Evolutionary conservation across 2,329 filamentous ascomycete species (phyloP).

Genomic region (Aspergillus quadrilineatus): DNA sequence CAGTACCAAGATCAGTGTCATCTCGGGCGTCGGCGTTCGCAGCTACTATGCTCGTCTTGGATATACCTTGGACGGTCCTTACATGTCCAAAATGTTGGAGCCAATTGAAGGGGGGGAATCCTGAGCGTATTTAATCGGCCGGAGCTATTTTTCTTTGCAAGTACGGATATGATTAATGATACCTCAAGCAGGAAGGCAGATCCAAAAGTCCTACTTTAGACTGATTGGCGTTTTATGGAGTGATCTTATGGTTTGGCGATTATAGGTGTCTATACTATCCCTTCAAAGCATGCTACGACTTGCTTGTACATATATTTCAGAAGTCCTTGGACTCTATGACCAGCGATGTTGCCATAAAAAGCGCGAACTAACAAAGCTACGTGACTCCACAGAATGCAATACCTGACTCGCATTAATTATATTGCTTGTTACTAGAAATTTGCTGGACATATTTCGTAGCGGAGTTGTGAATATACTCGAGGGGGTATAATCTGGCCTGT

Average conservation of each 20-base stretch:
- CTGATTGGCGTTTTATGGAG: slow-evolving; percentile 5
- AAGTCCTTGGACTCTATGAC: neutral
- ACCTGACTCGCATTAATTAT: too few relatives aligned
- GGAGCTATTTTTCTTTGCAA: neutral
- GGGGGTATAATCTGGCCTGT: too few relatives aligned
- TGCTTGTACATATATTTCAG: slow-evolving; percentile 2
- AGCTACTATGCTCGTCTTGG: slow-evolving; percentile 93
- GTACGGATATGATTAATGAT: slow-evolving; percentile 15
- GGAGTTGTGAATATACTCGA: too few relatives aligned
- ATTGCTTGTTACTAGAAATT: too few relatives aligned
- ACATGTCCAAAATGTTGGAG: slow-evolving; percentile 59
- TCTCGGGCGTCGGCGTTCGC: slow-evolving; percentile 93
- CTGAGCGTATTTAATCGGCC: neutral
- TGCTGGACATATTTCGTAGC: too few relatives aligned
- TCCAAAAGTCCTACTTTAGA: slow-evolving; percentile 4
- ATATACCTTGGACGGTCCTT: slow-evolving; percentile 90
- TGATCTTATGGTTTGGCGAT: neutral
- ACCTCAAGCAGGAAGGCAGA: neutral
- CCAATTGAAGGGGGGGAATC: slow-evolving; percentile 41
- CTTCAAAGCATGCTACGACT: neutral
- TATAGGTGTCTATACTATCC: neutral
- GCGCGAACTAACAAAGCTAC: neutral
- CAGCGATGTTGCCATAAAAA: neutral
- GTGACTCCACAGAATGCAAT: too few relatives aligned
- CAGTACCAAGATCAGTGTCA: slow-evolving; percentile 91